These are phyloP conservation scores for Melampsora larici-populina DNA, from an alignment of 1,284 basidiomycete species.

Conservation along the genomic window DNA sequence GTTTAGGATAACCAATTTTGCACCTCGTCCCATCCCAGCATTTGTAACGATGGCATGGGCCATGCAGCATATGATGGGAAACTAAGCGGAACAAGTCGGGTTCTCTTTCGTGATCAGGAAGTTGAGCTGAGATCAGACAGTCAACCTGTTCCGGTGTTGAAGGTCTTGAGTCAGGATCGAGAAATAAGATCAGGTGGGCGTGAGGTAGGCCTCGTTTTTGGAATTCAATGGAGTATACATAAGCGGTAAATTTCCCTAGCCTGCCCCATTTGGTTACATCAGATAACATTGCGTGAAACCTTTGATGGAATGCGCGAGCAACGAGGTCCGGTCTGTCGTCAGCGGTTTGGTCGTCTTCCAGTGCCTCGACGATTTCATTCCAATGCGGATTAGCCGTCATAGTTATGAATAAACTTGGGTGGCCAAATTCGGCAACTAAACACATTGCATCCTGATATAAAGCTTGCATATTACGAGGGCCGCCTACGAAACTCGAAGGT, in stretches of 20 bases:
- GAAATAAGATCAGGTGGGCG: conserved; percentile 52
- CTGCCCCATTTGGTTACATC: no score
- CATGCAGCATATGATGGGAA: not conserved
- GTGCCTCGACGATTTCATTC: conserved; percentile 45
- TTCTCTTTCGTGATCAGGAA: not conserved
- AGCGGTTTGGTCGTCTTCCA: not conserved
- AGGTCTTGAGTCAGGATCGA: not conserved
- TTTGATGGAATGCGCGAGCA: no score
- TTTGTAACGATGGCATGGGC: conserved; percentile 10
- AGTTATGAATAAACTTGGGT: conserved; percentile 18
- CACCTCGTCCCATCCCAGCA: conserved; percentile 58
- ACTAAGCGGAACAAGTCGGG: not conserved
- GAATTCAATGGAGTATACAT: conserved; percentile 59
- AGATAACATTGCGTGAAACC: no score
- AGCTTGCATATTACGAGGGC: not conserved
- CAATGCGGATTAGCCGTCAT: conserved; percentile 52
- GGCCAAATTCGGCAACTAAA: not conserved
- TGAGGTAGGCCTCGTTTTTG: conserved; percentile 61
- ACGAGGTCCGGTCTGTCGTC: no score
- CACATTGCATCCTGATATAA: conserved; percentile 16
- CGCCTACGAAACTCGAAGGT: conserved; percentile 4
- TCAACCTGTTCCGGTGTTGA: not conserved
- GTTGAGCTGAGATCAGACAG: not conserved
- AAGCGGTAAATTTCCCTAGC: no score
- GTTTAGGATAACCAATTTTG: conserved; percentile 57